Evolutionary conservation across 192 early-diverging fungal genomes (phyloP).

Genomic region (Backusella morwellensis): DNA sequence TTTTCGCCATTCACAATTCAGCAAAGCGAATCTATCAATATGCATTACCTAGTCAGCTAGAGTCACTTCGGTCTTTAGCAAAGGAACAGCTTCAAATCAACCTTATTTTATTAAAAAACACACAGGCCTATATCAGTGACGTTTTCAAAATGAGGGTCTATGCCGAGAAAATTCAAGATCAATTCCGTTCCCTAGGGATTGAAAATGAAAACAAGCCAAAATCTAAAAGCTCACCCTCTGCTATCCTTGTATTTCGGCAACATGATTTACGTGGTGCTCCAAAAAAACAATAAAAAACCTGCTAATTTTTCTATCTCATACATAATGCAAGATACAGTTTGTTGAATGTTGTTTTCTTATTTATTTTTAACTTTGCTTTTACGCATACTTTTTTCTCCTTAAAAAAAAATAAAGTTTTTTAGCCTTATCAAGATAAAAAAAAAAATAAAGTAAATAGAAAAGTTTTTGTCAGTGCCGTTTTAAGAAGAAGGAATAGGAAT

Average conservation of each 20-base stretch:
- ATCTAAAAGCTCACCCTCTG: background rate
- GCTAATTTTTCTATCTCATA: background rate
- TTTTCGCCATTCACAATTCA: conserved; percentile 34
- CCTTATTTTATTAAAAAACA: conserved; percentile 13
- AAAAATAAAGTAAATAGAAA: background rate
- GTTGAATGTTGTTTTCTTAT: background rate
- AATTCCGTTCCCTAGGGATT: background rate
- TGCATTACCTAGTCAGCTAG: background rate
- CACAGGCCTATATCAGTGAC: conserved; percentile 26
- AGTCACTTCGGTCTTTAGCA: background rate
- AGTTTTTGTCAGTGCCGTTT: background rate
- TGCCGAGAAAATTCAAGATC: conserved; percentile 27
- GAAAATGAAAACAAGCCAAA: background rate
- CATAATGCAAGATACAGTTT: background rate
- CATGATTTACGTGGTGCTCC: background rate
- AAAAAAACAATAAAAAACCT: background rate
- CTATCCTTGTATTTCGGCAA: background rate
- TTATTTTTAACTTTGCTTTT: background rate
- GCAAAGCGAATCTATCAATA: conserved; percentile 27
- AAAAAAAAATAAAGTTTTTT: background rate
- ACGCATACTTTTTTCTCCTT: background rate
- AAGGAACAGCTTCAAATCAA: conserved; percentile 30
- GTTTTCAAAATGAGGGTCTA: conserved; percentile 30
- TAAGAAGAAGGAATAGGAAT: background rate
- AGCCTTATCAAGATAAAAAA: background rate